These are phyloP conservation scores for Nevesoporus exiguus DNA, from an alignment of 768 basidiomycete species.

Conservation along the genomic window DNA sequence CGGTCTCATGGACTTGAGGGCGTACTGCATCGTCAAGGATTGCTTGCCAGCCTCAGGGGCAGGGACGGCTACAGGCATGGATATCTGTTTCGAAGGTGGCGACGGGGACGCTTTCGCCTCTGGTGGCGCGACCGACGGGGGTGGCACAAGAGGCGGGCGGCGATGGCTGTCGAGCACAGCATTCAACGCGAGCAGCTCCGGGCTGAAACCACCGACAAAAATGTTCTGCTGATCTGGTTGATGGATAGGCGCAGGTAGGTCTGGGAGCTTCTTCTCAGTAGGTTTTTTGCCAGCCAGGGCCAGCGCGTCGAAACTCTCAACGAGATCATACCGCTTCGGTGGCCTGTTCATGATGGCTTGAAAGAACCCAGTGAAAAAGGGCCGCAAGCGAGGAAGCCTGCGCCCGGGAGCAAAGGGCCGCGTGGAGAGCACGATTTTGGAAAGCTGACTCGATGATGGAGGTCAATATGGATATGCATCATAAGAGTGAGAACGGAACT, in stretches of 20 bases:
- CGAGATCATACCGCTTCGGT: slow-evolving; percentile 25
- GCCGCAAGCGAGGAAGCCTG: slow-evolving; percentile 12
- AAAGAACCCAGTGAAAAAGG: slow-evolving; percentile 3
- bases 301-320: slow-evolving; percentile 33
- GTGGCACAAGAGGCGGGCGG: slow-evolving; percentile 6
- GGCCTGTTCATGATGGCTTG: slow-evolving; percentile 21
- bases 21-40: slow-evolving; percentile 22
- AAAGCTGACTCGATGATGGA: slow-evolving; percentile 19
- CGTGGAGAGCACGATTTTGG: slow-evolving; percentile 13
- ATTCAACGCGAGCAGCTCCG: slow-evolving; percentile 9
- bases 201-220: slow-evolving; percentile 53
- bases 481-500: background rate
- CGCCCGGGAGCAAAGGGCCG: slow-evolving; percentile 2
- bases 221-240: background rate
- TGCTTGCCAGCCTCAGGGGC: slow-evolving; percentile 23
- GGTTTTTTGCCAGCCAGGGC: slow-evolving; percentile 26
- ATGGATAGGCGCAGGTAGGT: background rate
- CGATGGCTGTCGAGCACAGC: slow-evolving; percentile 4
- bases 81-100: slow-evolving; percentile 14
- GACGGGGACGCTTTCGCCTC: background rate
- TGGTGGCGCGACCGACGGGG: slow-evolving; percentile 3
- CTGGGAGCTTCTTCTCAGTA: slow-evolving; percentile 14
- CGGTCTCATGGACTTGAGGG: slow-evolving; percentile 17
- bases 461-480: slow-evolving; percentile 5
- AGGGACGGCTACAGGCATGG: slow-evolving; percentile 33